Evolutionary conservation across 345 rosid genomes (phyloP), one percentile per base, ranked within the genome.

Genomic region (Firmiana major): DNA sequence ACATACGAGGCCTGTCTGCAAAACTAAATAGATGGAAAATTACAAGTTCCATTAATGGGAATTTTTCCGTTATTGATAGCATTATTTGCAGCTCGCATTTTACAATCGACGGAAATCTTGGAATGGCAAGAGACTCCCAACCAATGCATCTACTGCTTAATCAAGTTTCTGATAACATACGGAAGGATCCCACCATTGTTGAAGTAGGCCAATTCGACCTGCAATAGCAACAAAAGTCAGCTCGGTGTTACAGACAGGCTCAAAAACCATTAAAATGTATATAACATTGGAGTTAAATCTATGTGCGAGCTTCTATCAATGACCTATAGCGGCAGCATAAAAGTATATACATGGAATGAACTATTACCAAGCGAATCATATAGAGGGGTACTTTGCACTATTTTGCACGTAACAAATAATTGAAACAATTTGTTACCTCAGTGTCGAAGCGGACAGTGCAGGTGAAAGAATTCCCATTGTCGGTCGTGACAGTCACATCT

Each of bases 141-240:
- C 48, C 4, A 28, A 19, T 19, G 51, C 64, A 36, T 43, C 74
- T 76, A 91, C 73, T 87, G 87, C 83, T 85, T 87, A 83, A 75
- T 89, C 82, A 95, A 86, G 86, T 88, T 93, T 77, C 99, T 86
- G 67, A 95, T 95, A 15, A 86, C 98, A 46, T 90, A 95, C 4
- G 97, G 99, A 83, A 95, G 94, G 16, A 95, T 95, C 17, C 99
- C 98, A 79, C 98, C 99, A 24, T 93, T 84, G 78, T 89, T 83
- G 86, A 90, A 95, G 80, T 95, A 95, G 0, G 78, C 93, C 92
- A 93, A 85, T 71, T 95, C 99, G 84, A 95, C 99, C 98, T 95
- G 83, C 75, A 84, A 77, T 45, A 54, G 13, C 3, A 4, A 58
- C 71, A 71, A 72, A 7, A 55, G 11, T 24, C 34, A 78, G 19